These are phyloP conservation scores for Coprinellus micaceus DNA, from an alignment of 768 basidiomycete genomes.

Conservation along the genomic window DNA sequence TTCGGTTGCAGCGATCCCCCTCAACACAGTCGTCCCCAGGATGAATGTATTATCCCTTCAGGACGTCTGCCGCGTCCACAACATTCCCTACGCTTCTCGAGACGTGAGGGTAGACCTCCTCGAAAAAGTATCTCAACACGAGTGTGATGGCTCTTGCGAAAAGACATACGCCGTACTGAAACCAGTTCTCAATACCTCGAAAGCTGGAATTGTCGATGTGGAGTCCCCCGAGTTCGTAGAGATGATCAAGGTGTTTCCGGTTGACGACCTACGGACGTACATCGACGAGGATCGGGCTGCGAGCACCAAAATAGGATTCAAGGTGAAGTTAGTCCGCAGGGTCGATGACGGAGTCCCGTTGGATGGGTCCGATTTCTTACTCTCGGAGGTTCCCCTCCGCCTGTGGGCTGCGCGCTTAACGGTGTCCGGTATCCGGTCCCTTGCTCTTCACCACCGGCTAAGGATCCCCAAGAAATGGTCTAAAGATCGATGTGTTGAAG, in stretches of 20 bases:
- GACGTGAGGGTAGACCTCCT: too few species aligned
- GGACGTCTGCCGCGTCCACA: too few species aligned
- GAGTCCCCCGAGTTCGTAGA: not conserved
- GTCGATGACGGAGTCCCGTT: not conserved
- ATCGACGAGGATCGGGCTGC: not conserved
- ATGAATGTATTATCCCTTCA: not conserved
- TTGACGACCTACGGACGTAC: not conserved
- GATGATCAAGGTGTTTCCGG: not conserved
- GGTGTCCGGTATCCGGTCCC: not conserved
- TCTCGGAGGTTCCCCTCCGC: not conserved
- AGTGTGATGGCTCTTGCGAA: not conserved
- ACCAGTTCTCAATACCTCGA: too few species aligned
- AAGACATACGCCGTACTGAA: not conserved
- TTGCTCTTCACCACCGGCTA: not conserved
- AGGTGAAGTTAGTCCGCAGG: not conserved
- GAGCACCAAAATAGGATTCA: not conserved
- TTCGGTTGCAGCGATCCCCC: not conserved
- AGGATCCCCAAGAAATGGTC: not conserved
- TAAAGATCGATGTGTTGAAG: not conserved
- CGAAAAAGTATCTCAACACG: not conserved
- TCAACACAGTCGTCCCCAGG: not conserved
- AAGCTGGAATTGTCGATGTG: not conserved
- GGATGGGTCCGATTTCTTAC: not conserved
- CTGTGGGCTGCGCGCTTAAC: not conserved
- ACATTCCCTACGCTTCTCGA: too few species aligned